Evolutionary conservation across 2,329 filamentous ascomycete genomes (phyloP).

Genomic region (Colletotrichum magnum): DNA sequence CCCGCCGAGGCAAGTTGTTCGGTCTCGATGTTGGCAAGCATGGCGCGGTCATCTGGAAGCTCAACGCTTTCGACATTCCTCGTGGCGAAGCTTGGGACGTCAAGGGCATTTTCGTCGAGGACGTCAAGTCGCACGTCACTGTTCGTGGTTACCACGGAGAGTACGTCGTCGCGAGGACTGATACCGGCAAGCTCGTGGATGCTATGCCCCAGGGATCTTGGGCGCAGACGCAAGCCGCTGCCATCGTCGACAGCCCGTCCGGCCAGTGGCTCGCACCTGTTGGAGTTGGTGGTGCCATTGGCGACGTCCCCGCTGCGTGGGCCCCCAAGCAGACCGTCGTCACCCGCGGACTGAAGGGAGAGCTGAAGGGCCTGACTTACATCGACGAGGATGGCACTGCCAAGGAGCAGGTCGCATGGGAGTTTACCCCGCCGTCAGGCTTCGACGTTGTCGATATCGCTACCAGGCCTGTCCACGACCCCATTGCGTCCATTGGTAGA

Average conservation of each 20-base stretch:
- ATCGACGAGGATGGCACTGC: constrained; percentile 57
- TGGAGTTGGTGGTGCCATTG: constrained; percentile 63
- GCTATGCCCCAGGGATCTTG: constrained; percentile 56
- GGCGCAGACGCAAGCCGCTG: constrained; percentile 57
- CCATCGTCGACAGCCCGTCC: constrained; percentile 65
- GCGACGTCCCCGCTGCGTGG: constrained; percentile 59
- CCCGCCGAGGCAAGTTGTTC: constrained; percentile 82
- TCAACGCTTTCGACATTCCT: constrained; percentile 71
- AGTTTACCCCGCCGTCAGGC: constrained; percentile 75
- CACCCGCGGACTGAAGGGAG: constrained; percentile 62
- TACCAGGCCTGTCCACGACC: constrained; percentile 81
- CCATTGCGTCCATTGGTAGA: constrained; percentile 93
- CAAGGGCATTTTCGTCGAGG: constrained; percentile 75
- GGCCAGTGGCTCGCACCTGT: constrained; percentile 70
- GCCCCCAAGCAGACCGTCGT: constrained; percentile 69
- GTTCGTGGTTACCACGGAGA: constrained; percentile 74
- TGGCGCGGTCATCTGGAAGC: constrained; percentile 83
- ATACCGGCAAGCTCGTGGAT: constrained; percentile 67
- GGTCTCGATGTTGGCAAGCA: constrained; percentile 83
- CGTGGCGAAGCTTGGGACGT: constrained; percentile 74
- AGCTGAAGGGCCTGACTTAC: constrained; percentile 70
- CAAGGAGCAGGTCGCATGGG: constrained; percentile 74
- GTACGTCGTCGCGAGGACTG: constrained; percentile 68
- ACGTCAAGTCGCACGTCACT: constrained; percentile 68
- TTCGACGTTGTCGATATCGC: constrained; percentile 79